phyloP scores from a whole-genome alignment of 2,329 filamentous ascomycete genomes.

The Fusarium foetens region DNA sequence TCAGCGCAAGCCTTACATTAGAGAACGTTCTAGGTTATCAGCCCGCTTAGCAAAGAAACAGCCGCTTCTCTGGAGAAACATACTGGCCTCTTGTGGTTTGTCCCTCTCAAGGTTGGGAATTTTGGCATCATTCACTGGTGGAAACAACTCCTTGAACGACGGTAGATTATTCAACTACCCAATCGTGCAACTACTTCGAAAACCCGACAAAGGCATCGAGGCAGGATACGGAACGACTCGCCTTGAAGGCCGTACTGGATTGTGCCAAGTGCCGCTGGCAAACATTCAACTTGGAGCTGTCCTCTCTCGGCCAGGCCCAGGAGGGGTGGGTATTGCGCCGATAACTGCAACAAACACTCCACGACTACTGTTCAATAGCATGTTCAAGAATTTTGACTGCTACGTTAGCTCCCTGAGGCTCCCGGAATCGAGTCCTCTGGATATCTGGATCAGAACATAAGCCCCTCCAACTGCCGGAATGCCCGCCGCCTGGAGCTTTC shows the following conservation, averaged over 20 bases:
- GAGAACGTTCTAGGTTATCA: background rate
- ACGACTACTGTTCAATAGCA: background rate
- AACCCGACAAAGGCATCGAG: background rate
- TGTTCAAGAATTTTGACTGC: background rate
- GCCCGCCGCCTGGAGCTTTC: background rate
- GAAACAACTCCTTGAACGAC: background rate
- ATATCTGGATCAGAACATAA: background rate
- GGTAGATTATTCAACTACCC: background rate
- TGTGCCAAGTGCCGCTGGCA: background rate
- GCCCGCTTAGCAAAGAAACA: background rate
- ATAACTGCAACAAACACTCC: no score
- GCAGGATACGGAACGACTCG: background rate
- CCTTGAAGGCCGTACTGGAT: background rate
- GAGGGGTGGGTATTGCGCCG: no score
- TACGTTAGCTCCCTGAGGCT: background rate
- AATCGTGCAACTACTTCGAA: background rate
- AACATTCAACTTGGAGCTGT: background rate
- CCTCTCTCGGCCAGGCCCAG: no score
- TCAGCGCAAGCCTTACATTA: background rate
- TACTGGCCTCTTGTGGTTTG: background rate
- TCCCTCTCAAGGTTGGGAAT: background rate
- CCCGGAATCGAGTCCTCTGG: no score
- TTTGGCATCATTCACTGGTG: background rate
- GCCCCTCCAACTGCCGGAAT: background rate
- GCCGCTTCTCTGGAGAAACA: background rate